These are phyloP conservation scores for Boletus semigastroideus DNA, from an alignment of 1,284 basidiomycete genomes.

Conservation along the genomic window DNA sequence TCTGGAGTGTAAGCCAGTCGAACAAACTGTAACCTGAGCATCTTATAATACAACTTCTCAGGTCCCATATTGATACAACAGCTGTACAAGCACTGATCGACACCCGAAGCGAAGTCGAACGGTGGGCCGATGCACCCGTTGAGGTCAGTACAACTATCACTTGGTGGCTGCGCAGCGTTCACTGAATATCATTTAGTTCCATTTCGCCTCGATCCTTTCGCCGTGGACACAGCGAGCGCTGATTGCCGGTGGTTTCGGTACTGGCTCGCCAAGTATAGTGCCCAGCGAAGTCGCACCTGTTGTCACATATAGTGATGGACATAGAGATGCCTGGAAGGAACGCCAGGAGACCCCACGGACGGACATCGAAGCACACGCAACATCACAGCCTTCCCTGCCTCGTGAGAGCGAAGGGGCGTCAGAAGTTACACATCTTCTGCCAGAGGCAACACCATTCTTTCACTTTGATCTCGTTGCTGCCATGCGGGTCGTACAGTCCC, in stretches of 20 bases:
- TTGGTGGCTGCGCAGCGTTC: not conserved
- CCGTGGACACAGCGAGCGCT: constrained; percentile 94
- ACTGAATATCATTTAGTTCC: constrained; percentile 53
- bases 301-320: constrained; percentile 57
- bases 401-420: not conserved
- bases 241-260: constrained; percentile 85
- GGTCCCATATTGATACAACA: constrained; percentile 82
- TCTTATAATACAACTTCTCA: constrained; percentile 30
- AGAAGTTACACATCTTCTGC: constrained; percentile 44
- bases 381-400: constrained; percentile 13
- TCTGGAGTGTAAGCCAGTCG: constrained; percentile 65
- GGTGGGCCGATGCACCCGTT: constrained; percentile 80
- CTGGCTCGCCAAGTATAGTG: constrained; percentile 43
- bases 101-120: constrained; percentile 82
- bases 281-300: constrained; percentile 74
- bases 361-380: constrained; percentile 41
- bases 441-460: constrained; percentile 78
- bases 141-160: constrained; percentile 50
- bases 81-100: constrained; percentile 92
- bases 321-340: constrained; percentile 22
- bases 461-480: constrained; percentile 82
- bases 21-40: not conserved
- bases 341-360: constrained; percentile 7
- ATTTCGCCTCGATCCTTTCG: constrained; percentile 86
- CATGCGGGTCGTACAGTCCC: constrained; percentile 65